Percentiles rank a stretch among this genome's conserved stretches.
Conservation (phyloP, 306 rosid species). For the Gastrolobium villosum region DNA sequence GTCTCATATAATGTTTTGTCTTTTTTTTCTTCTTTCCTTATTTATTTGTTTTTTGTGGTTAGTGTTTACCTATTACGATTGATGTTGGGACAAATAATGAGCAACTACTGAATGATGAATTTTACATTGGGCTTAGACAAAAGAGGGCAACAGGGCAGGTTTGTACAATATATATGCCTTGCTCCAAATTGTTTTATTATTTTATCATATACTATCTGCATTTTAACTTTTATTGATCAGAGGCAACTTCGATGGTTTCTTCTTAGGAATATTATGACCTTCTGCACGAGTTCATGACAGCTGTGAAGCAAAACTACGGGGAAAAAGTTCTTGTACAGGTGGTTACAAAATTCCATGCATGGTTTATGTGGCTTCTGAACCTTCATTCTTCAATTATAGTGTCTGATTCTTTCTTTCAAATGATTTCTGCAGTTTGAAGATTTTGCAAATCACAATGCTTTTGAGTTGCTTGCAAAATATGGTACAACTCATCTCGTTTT, state of each 20-base stretch:
- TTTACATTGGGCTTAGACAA: constrained; percentile 94
- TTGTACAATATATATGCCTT: constrained; percentile 38
- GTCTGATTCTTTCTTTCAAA: constrained; percentile 46
- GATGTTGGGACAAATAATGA: constrained; percentile 98
- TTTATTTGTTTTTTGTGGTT: constrained; percentile 41
- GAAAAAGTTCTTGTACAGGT: constrained; percentile 97
- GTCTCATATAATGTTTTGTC: neutral
- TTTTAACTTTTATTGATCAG: constrained; percentile 34
- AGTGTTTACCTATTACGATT: constrained; percentile 96
- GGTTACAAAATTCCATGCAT: constrained; percentile 47
- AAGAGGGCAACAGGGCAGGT: constrained; percentile 97
- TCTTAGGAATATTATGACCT: constrained; percentile 88
- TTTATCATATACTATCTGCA: constrained; percentile 4
- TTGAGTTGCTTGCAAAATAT: constrained; percentile 88
- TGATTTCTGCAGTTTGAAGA: constrained; percentile 85
- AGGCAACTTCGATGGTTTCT: constrained; percentile 44
- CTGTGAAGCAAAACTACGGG: constrained; percentile 97
- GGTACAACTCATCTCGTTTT: constrained; percentile 87
- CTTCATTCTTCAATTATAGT: constrained; percentile 30
- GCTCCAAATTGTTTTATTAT: constrained; percentile 38
- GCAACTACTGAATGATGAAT: constrained; percentile 86
- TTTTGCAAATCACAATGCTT: constrained; percentile 99
- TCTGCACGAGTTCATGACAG: constrained; percentile 90
- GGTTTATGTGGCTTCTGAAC: constrained; percentile 16
- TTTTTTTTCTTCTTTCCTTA: neutral